Percentiles rank a stretch among this genome's conserved stretches.
phyloP scores from a whole-genome alignment of 805 yeast species.

The Yamadazyma tumulicola region DNA sequence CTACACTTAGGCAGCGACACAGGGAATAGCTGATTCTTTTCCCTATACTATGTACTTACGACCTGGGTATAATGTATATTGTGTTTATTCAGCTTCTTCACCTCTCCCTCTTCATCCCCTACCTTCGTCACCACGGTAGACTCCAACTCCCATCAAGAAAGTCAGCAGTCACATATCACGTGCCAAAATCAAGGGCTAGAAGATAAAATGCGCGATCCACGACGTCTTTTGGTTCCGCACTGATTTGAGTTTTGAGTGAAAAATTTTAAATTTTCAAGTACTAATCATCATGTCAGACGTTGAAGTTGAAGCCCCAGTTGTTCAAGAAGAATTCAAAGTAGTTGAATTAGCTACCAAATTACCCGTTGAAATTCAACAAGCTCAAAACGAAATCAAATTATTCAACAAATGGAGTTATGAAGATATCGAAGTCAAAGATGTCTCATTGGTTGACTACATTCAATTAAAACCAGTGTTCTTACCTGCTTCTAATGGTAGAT shows the following conservation, averaged over 20 bases:
- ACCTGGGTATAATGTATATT: too few species aligned
- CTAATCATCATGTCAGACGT: constrained; percentile 75
- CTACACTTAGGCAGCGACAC: not conserved
- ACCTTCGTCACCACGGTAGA: too few species aligned
- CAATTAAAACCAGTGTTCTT: constrained; percentile 98
- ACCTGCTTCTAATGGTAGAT: constrained; percentile 99
- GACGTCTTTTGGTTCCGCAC: too few species aligned
- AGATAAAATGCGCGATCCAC: too few species aligned
- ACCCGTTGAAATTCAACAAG: constrained; percentile 95
- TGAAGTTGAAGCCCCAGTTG: constrained; percentile 66
- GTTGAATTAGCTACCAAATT: constrained; percentile 91
- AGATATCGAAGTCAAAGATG: constrained; percentile 96
- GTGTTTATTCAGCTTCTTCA: too few species aligned
- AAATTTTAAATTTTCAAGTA: constrained; percentile 8
- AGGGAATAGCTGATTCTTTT: too few species aligned
- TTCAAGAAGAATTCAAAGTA: constrained; percentile 78
- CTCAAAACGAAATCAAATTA: constrained; percentile 93
- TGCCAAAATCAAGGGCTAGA: not conserved
- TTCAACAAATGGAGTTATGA: constrained; percentile 99
- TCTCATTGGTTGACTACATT: constrained; percentile 96
- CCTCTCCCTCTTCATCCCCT: too few species aligned
- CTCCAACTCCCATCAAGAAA: too few species aligned
- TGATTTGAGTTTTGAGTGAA: too few species aligned
- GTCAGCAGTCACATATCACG: constrained; percentile 1
- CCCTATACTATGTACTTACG: too few species aligned